Conservation (phyloP, 495 filamentous ascomycete species). For the Clavariopsis aquatica region DNA sequence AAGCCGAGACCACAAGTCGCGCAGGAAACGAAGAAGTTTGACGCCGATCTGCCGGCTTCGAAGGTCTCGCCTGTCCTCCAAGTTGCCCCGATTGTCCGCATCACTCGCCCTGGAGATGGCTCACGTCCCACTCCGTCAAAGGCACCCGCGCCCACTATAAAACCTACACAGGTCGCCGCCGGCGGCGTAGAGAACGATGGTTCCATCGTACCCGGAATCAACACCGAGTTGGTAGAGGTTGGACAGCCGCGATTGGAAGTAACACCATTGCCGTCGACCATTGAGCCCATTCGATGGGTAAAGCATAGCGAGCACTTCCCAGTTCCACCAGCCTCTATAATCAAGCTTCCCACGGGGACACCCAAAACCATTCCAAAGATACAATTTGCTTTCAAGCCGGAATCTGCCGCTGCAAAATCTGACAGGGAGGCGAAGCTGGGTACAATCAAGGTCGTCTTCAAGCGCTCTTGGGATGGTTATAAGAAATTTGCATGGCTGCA, state of each 20-base stretch:
- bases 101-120: slow-evolving; percentile 24
- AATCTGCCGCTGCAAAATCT: slow-evolving; percentile 51
- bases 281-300: slow-evolving; percentile 62
- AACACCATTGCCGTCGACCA: slow-evolving; percentile 42
- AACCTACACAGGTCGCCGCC: slow-evolving; percentile 10
- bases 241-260: slow-evolving; percentile 51
- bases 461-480: slow-evolving; percentile 48
- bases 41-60: slow-evolving; percentile 23
- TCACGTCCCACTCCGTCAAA: slow-evolving; percentile 4
- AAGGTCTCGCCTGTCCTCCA: slow-evolving; percentile 2
- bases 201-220: neutral
- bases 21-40: slow-evolving; percentile 30
- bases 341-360: slow-evolving; percentile 65
- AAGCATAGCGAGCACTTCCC: slow-evolving; percentile 74
- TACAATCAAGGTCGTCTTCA: slow-evolving; percentile 47
- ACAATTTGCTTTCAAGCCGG: slow-evolving; percentile 68
- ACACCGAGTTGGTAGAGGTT: slow-evolving; percentile 35
- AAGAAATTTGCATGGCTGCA: slow-evolving; percentile 44
- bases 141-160: slow-evolving; percentile 1
- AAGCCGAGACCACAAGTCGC: slow-evolving; percentile 28
- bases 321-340: slow-evolving; percentile 54
- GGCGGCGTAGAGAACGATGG: slow-evolving; percentile 1
- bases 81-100: slow-evolving; percentile 23
- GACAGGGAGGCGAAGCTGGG: slow-evolving; percentile 52
- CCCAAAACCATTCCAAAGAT: slow-evolving; percentile 71